Percentiles rank a stretch among this genome's conserved stretches.
These are phyloP conservation scores for Didymella sp. DNA, from an alignment of 2,329 filamentous ascomycete genomes.

Conservation along the genomic window DNA sequence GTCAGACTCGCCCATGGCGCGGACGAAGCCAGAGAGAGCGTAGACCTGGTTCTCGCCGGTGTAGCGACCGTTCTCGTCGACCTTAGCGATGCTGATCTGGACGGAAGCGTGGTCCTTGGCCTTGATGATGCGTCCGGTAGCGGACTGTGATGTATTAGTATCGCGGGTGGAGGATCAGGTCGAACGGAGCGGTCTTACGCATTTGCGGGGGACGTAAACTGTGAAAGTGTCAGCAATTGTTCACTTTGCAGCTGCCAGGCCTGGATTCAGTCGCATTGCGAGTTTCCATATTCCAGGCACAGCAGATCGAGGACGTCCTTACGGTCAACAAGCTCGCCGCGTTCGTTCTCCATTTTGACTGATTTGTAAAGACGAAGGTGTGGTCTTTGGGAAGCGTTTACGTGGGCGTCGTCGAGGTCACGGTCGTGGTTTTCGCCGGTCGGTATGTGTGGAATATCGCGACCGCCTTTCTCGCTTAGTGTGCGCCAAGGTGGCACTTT, in stretches of 20 bases:
- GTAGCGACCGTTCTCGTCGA: constrained; percentile 98
- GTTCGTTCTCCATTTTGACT: constrained; percentile 98
- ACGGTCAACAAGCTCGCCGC: constrained; percentile 96
- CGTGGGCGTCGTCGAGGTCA: constrained; percentile 33
- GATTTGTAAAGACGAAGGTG: constrained; percentile 37
- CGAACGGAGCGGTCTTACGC: constrained; percentile 49
- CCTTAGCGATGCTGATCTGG: constrained; percentile 96
- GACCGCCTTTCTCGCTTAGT: background rate
- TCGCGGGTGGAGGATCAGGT: constrained; percentile 18
- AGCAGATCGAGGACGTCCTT: constrained; percentile 19
- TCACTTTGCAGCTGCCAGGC: background rate
- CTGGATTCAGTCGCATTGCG: constrained; percentile 14
- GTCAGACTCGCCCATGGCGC: constrained; percentile 97
- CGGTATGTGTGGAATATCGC: constrained; percentile 7
- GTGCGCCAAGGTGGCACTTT: constrained; percentile 4
- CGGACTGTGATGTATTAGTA: constrained; percentile 36
- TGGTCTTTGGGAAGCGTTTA: constrained; percentile 33
- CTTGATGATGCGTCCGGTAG: constrained; percentile 92
- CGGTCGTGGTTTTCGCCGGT: constrained; percentile 17
- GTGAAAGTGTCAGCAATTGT: constrained; percentile 25
- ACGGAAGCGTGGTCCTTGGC: constrained; percentile 99
- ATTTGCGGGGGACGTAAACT: constrained; percentile 46
- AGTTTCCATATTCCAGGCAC: background rate
- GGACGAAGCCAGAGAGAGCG: constrained; percentile 96
- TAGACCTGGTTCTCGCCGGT: constrained; percentile 98